Conservation (phyloP, 2,329 filamentous ascomycete genomes). For the Furcasterigmium furcatum region DNA sequence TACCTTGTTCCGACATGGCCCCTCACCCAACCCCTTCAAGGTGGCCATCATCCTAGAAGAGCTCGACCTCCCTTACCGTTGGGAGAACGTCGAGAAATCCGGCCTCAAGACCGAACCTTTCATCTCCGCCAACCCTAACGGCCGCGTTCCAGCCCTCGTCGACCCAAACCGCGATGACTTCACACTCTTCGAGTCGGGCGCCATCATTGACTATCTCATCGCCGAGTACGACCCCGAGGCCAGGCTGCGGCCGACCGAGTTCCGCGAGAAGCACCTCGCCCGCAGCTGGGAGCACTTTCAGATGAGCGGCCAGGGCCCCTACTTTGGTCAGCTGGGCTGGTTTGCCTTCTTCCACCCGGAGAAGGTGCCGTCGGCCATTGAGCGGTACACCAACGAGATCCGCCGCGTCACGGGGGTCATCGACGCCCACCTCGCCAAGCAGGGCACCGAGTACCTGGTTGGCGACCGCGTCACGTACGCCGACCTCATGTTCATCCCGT, state of each 20-base stretch:
- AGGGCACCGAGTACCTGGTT: not conserved
- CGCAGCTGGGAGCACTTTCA: conserved; percentile 8
- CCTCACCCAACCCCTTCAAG: conserved; percentile 25
- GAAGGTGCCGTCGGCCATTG: conserved; percentile 21
- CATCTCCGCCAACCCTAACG: conserved; percentile 28
- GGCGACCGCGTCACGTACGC: not conserved
- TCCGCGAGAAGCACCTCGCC: conserved; percentile 20
- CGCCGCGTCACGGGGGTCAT: conserved; percentile 26
- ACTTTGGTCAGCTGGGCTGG: conserved; percentile 36
- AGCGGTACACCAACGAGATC: conserved; percentile 24
- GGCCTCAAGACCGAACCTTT: conserved; percentile 20
- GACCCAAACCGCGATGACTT: conserved; percentile 28
- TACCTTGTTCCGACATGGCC: not conserved
- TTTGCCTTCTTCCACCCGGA: conserved; percentile 26
- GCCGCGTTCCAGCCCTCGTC: conserved; percentile 25
- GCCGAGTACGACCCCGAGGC: conserved; percentile 21
- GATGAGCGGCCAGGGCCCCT: conserved; percentile 28
- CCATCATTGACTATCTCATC: conserved; percentile 25
- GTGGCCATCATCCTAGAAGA: conserved; percentile 31
- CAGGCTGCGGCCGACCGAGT: conserved; percentile 19
- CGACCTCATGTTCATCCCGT: not conserved
- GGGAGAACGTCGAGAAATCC: conserved; percentile 14
- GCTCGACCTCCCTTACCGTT: conserved; percentile 29
- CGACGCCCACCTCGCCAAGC: conserved; percentile 19
- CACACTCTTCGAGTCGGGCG: conserved; percentile 20